phyloP scores from a whole-genome alignment of 2,329 filamentous ascomycete genomes.

The Thermothelomyces thermophilus region DNA sequence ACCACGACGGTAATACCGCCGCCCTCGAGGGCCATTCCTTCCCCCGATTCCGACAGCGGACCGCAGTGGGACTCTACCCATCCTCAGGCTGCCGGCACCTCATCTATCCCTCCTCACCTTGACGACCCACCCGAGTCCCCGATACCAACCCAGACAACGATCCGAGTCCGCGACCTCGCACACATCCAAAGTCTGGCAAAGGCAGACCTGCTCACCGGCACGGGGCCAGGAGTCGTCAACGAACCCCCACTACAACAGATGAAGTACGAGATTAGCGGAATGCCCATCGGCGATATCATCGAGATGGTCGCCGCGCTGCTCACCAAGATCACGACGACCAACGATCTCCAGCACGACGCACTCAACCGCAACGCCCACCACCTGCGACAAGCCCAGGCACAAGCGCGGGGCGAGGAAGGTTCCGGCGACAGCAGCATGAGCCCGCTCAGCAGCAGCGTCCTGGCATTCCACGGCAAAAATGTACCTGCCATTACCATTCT shows the following conservation, averaged over 20 bases:
- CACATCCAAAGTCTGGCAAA: constrained; percentile 86
- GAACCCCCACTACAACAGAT: constrained; percentile 48
- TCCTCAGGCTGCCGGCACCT: constrained; percentile 26
- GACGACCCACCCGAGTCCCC: constrained; percentile 29
- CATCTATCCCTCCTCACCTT: constrained; percentile 25
- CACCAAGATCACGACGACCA: constrained; percentile 95
- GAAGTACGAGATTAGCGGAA: constrained; percentile 90
- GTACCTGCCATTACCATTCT: constrained; percentile 94
- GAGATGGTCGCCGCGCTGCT: constrained; percentile 97
- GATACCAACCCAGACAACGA: constrained; percentile 44
- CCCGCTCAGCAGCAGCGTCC: constrained; percentile 58
- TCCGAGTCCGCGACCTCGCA: constrained; percentile 80
- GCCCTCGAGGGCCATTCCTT: constrained; percentile 28
- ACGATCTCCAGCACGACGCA: constrained; percentile 89
- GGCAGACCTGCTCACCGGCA: constrained; percentile 61
- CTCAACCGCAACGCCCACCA: constrained; percentile 65
- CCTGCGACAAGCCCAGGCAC: constrained; percentile 45
- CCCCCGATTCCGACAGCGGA: constrained; percentile 32
- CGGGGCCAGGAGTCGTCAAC: constrained; percentile 42
- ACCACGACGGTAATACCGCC: constrained; percentile 23
- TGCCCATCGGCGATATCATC: constrained; percentile 96
- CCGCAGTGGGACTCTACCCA: constrained; percentile 23
- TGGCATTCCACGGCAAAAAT: constrained; percentile 97
- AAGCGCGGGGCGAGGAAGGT: constrained; percentile 23
- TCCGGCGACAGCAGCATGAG: constrained; percentile 40